A percentile compares a stretch with the other conserved stretches of the same genome.
Conservation (phyloP, 1,284 basidiomycete genomes). For the Phlebopus sp. region DNA sequence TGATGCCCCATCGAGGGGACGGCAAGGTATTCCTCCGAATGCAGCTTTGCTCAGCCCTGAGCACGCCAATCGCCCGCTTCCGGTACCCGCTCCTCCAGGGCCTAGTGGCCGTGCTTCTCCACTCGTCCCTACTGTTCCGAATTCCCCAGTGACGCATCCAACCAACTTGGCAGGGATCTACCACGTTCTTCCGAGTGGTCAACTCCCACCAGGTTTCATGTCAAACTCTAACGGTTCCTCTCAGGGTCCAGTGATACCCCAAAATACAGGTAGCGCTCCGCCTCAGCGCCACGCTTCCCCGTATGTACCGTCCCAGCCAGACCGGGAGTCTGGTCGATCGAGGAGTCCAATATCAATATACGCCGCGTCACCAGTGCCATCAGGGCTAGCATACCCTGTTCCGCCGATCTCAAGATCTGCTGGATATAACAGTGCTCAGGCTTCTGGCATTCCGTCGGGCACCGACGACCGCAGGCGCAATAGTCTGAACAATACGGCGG, state of each 20-base stretch:
- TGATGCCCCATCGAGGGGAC: conserved; percentile 34
- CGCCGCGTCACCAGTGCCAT: conserved; percentile 27
- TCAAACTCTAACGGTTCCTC: conserved; percentile 1
- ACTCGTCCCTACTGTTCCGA: conserved; percentile 14
- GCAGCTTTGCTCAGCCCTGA: conserved; percentile 29
- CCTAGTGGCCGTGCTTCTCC: conserved; percentile 12
- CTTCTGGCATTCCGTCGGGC: conserved; percentile 21
- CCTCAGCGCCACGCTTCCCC: conserved; percentile 10
- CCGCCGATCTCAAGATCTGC: conserved; percentile 30
- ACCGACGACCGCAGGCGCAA: conserved; percentile 25
- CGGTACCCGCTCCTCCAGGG: conserved; percentile 17
- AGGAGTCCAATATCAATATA: conserved; percentile 26
- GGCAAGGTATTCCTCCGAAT: conserved; percentile 6
- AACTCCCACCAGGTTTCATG: conserved; percentile 14
- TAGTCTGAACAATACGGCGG: conserved; percentile 23
- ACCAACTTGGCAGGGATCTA: conserved; percentile 18
- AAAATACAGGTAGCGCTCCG: conserved; percentile 8
- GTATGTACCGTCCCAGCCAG: conserved; percentile 18
- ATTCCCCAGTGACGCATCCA: conserved; percentile 10
- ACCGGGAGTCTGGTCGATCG: conserved; percentile 18
- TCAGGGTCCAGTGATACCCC: conserved; percentile 25
- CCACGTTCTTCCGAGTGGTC: conserved; percentile 7
- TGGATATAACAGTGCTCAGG: conserved; percentile 10
- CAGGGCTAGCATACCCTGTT: conserved; percentile 24
- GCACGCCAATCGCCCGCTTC: conserved; percentile 29